Conservation (phyloP, 495 filamentous ascomycete species). For the Podospora appendiculata region DNA sequence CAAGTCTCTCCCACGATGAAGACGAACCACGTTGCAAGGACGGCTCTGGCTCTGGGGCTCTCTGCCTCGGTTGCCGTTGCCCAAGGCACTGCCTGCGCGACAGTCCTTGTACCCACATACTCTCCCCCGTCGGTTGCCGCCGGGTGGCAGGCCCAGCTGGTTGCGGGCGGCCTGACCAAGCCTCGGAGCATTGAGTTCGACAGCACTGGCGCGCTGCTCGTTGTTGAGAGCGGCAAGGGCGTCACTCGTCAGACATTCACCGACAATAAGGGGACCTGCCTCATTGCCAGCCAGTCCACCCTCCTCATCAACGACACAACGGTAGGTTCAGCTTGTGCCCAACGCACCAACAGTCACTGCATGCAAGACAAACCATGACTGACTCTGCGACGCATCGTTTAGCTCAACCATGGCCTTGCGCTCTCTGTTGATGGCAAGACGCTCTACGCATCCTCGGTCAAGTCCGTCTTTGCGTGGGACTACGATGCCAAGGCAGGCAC, state of each 20-base stretch:
- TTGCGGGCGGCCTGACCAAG: conserved; percentile 42
- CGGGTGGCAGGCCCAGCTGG: conserved; percentile 47
- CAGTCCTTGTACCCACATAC: conserved; percentile 28
- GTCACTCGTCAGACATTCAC: conserved; percentile 41
- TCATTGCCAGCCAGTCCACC: conserved; percentile 29
- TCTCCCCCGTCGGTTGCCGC: conserved; percentile 44
- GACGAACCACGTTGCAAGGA: conserved; percentile 4
- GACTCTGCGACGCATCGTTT: background rate
- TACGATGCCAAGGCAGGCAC: conserved; percentile 42
- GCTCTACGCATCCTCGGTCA: conserved; percentile 51
- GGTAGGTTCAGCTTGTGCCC: conserved; percentile 24
- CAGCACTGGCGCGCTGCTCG: conserved; percentile 44
- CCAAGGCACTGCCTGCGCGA: conserved; percentile 18
- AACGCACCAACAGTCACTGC: background rate
- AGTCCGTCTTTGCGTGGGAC: conserved; percentile 48
- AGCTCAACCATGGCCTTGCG: conserved; percentile 59
- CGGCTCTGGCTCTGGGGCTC: conserved; percentile 8
- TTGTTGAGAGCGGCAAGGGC: conserved; percentile 46
- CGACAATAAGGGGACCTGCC: conserved; percentile 45
- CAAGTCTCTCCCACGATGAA: conserved; percentile 7
- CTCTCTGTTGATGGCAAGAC: conserved; percentile 51
- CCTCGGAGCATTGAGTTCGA: conserved; percentile 57
- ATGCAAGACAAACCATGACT: background rate
- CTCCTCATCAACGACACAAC: conserved; percentile 26
- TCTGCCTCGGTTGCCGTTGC: conserved; percentile 8